These are phyloP conservation scores for Penicillium cataractarum DNA, from an alignment of 495 filamentous ascomycete species.

Conservation along the genomic window DNA sequence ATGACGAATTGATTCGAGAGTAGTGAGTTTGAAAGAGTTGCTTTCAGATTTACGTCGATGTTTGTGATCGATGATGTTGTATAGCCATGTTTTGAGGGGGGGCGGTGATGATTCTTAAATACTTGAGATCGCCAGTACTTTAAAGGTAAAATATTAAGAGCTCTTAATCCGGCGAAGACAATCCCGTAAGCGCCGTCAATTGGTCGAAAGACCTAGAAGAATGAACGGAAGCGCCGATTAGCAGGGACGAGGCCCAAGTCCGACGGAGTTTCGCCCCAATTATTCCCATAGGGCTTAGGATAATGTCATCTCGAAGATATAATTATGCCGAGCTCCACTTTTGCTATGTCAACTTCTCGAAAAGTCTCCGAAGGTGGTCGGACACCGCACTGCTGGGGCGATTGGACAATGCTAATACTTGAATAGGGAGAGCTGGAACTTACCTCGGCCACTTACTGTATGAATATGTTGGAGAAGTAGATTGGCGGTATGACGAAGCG, in stretches of 20 bases:
- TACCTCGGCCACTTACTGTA: too few relatives aligned
- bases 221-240: neutral
- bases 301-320: neutral
- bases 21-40: neutral
- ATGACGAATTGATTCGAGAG: neutral
- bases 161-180: neutral
- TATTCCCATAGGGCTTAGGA: neutral
- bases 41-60: neutral
- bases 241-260: neutral
- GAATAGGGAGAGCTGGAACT: too few relatives aligned
- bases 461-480: too few relatives aligned
- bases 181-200: neutral
- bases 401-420: neutral
- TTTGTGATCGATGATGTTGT: neutral
- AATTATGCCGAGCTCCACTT: neutral
- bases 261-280: neutral
- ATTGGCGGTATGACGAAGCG: too few relatives aligned
- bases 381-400: too few relatives aligned
- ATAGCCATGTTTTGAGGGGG: neutral
- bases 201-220: neutral
- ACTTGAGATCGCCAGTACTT: neutral
- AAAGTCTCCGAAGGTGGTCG: neutral
- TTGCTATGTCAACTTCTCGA: neutral
- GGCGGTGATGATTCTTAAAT: neutral
- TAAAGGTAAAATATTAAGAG: neutral